A percentile compares a stretch with the other conserved stretches of the same genome.
Conservation (phyloP, 2,329 filamentous ascomycete genomes). For the Apiospora koreana region DNA sequence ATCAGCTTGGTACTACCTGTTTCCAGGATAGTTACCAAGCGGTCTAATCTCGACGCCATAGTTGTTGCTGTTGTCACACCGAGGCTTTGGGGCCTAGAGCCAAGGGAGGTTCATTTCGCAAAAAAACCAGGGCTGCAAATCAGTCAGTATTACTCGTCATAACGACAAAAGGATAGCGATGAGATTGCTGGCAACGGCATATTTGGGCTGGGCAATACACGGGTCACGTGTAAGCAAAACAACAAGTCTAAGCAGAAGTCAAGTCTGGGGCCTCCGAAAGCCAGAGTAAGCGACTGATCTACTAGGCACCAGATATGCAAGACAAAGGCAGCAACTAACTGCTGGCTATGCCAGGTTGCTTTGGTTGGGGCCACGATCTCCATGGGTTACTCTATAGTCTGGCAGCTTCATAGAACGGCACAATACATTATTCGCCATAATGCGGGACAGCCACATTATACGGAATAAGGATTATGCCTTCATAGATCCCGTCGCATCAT, state of each 20-base stretch:
- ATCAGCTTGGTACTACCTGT: slow-evolving; percentile 96
- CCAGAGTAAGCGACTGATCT: background rate
- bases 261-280: background rate
- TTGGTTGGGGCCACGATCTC: background rate
- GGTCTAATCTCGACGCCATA: slow-evolving; percentile 55
- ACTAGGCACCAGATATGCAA: slow-evolving; percentile 2
- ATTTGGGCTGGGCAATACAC: background rate
- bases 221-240: background rate
- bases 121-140: background rate
- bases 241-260: background rate
- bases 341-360: background rate
- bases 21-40: slow-evolving; percentile 64
- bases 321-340: background rate
- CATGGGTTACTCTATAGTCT: slow-evolving; percentile 11
- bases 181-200: background rate
- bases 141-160: background rate
- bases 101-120: slow-evolving; percentile 17
- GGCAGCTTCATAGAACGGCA: slow-evolving; percentile 3
- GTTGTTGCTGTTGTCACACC: slow-evolving; percentile 26
- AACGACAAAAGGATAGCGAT: background rate
- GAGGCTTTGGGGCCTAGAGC: slow-evolving; percentile 16
- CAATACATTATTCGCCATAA: background rate
- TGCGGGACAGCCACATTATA: background rate
- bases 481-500: background rate
- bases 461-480: background rate